These are phyloP conservation scores for Alternaria consortialis DNA, from an alignment of 2,329 filamentous ascomycete species.

Conservation along the genomic window DNA sequence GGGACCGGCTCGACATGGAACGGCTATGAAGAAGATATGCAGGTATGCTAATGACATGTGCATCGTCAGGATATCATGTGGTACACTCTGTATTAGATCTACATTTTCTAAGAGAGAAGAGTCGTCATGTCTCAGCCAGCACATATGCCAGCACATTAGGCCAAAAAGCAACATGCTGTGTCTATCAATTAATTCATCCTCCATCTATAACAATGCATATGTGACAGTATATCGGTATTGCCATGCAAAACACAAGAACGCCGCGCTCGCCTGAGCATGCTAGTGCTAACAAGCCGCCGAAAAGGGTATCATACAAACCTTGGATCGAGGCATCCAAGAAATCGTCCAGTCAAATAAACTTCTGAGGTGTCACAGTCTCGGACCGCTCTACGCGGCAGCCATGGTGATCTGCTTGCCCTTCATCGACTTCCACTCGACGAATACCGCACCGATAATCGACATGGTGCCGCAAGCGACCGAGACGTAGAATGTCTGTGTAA, in stretches of 20 bases:
- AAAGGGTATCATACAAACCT: conserved; percentile 16
- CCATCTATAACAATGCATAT: conserved; percentile 12
- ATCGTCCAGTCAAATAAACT: conserved; percentile 1
- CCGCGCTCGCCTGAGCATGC: conserved; percentile 11
- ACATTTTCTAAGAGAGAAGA: conserved; percentile 15
- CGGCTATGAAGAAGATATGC: background rate
- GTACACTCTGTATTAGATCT: background rate
- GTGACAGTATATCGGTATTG: background rate
- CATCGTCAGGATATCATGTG: background rate
- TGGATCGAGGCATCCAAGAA: background rate
- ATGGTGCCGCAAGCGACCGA: conserved; percentile 64
- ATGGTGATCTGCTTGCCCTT: conserved; percentile 64
- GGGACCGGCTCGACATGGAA: conserved; percentile 1
- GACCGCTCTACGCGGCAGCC: conserved; percentile 36
- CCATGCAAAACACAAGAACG: conserved; percentile 12
- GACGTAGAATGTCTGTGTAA: conserved; percentile 69
- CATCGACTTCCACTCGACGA: conserved; percentile 72
- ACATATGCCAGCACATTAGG: background rate
- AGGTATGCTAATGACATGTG: background rate
- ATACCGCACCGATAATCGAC: conserved; percentile 63
- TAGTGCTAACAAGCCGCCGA: conserved; percentile 8
- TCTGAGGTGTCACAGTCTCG: background rate
- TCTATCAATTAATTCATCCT: background rate
- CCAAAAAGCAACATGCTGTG: background rate
- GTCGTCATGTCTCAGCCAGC: background rate